Evolutionary conservation across 768 basidiomycete species (phyloP), one percentile per base, ranked within the genome.

Genomic region (Suillus placidus): DNA sequence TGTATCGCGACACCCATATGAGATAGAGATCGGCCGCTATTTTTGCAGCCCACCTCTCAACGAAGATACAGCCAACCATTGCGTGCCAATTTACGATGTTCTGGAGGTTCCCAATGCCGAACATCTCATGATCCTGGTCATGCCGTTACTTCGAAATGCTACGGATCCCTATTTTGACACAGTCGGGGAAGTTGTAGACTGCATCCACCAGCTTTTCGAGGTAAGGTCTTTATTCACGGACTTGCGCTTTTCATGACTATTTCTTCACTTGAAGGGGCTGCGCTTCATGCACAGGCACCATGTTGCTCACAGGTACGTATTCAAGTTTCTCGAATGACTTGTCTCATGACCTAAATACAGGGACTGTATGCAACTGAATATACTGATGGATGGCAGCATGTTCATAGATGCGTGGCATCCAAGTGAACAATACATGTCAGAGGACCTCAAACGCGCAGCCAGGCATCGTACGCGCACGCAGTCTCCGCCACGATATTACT

Each of bases 251-350:
- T n/a, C n/a, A n/a, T n/a, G n/a, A n/a, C n/a, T n/a, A n/a, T n/a
- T n/a, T n/a, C n/a, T n/a, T n/a, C n/a, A n/a, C n/a, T n/a, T n/a
- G n/a, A 52, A 80, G 79, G 78, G 79, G 0, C 62, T 81, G 4
- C 67, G 73, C 55, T 80, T 80, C 65, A 77, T 82, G 70, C 81
- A 83, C 64, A 64, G 69, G 1, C 71, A 80, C 35, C 68, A 70
- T 18, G 69, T 81, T 1, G 81, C 80, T 6, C 81, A 82, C 61
- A 62, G 78, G 81, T 80, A 60, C 6, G 74, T 60, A 30, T 20
- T 9, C 18, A 26, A 13, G 30, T 45, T 40, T 23, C 8, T 32
- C 5, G 26, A 67, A 63, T 10, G 56, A 32, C 26, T 47, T 14
- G 20, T 20, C 32, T 63, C 10, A 69, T 72, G 38, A 58, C 73